These are phyloP conservation scores for Dissophora globulifera DNA, from an alignment of 192 early-diverging fungal genomes.

Conservation along the genomic window DNA sequence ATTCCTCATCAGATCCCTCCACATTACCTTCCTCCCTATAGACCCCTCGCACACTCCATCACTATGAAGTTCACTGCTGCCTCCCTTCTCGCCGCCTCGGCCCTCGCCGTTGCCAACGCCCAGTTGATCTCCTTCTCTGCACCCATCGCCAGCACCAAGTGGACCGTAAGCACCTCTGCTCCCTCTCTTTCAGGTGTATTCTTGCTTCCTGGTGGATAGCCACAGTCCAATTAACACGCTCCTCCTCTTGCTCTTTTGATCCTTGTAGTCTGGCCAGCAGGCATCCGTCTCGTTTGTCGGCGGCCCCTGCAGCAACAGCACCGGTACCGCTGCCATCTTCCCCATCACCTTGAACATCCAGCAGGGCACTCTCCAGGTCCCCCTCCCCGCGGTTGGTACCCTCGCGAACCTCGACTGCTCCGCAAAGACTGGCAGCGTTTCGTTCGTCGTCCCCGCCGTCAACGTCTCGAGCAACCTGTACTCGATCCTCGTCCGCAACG, in stretches of 20 bases:
- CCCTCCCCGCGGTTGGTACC: conserved; percentile 3
- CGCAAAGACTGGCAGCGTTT: not conserved
- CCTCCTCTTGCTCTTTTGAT: no score
- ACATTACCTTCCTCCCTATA: not conserved
- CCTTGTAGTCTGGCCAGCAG: no score
- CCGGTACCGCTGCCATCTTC: no score
- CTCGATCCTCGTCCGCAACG: conserved; percentile 36
- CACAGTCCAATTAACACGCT: no score
- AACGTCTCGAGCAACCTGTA: conserved; percentile 17
- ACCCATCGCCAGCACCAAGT: conserved; percentile 16
- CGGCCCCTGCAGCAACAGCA: no score
- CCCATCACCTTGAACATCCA: not conserved
- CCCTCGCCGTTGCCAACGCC: conserved; percentile 15
- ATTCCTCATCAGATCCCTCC: conserved; percentile 28
- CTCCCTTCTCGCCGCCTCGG: conserved; percentile 17
- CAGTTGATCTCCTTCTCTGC: conserved; percentile 1
- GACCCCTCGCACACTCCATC: not conserved
- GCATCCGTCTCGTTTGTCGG: no score
- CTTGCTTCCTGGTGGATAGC: no score
- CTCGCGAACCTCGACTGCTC: conserved; percentile 29
- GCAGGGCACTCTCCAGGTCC: conserved; percentile 2
- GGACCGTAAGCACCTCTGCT: no score
- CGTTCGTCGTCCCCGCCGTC: conserved; percentile 15
- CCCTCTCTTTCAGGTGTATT: no score
- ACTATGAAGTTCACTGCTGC: conserved; percentile 25